Conservation (phyloP, 306 rosid species). For the Neltuma alba region DNA sequence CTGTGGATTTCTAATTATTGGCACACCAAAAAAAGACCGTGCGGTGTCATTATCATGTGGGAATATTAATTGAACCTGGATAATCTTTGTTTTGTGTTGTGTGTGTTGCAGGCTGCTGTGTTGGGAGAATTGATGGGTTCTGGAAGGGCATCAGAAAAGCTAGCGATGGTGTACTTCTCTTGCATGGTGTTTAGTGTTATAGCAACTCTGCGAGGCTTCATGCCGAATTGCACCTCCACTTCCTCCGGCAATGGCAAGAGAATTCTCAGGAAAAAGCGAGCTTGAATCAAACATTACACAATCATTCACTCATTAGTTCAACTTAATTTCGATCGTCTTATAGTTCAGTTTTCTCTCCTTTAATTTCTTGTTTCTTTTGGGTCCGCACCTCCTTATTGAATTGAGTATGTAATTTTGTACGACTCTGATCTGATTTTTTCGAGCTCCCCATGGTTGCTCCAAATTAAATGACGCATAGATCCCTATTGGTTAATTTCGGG, state of each 20-base stretch:
- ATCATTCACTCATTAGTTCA: not conserved
- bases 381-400: not conserved
- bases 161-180: not conserved
- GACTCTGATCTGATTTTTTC: not conserved
- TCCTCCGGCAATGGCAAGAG: not conserved
- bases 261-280: slow-evolving; percentile 7
- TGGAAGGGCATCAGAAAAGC: not conserved
- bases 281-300: not conserved
- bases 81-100: not conserved
- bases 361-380: not conserved
- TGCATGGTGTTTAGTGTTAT: slow-evolving; percentile 2
- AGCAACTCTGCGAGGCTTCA: slow-evolving; percentile 7
- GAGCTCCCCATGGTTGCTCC: not conserved
- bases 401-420: not conserved
- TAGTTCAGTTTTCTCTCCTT: not conserved
- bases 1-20: not conserved
- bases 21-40: not conserved
- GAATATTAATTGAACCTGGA: not conserved
- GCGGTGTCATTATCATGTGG: not conserved
- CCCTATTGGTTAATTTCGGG: not conserved
- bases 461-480: not conserved
- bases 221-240: not conserved
- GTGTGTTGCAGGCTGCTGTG: not conserved
- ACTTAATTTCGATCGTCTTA: not conserved
- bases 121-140: slow-evolving; percentile 7